phyloP scores from a whole-genome alignment of 257 asterid genomes.

The Ophiorrhiza pumila region DNA sequence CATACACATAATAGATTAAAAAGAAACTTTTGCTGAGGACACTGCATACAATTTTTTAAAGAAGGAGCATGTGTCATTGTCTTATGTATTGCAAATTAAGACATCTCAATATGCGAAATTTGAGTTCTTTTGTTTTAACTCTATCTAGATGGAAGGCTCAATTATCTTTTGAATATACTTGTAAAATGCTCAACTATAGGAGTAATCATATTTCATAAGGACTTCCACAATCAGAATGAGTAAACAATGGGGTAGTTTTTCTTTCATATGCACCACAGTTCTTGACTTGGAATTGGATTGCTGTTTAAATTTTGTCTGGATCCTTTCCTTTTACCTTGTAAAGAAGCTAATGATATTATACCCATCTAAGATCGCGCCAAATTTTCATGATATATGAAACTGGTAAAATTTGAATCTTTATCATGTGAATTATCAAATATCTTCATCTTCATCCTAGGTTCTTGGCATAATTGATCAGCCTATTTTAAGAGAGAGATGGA shows the following conservation, averaged over 20 bases:
- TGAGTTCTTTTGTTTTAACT: not conserved
- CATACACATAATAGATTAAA: not conserved
- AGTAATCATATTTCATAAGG: not conserved
- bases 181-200: not conserved
- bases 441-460: slow-evolving; percentile 42
- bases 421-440: not conserved
- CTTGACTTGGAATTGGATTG: not conserved
- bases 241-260: not conserved
- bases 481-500: slow-evolving; percentile 89
- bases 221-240: not conserved
- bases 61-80: not conserved
- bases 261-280: too few relatives aligned
- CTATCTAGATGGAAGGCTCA: not conserved
- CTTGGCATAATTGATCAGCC: slow-evolving; percentile 97
- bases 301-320: not conserved
- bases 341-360: not conserved
- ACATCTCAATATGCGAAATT: not conserved
- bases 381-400: not conserved
- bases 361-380: not conserved
- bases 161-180: not conserved
- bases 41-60: not conserved
- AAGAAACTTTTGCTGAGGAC: not conserved
- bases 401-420: not conserved
- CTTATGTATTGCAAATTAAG: not conserved
- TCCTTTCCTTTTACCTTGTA: not conserved